Percentiles rank a stretch among this genome's conserved stretches.
Conservation (phyloP, 2,329 filamentous ascomycete species). For the Beauveria asiatica region DNA sequence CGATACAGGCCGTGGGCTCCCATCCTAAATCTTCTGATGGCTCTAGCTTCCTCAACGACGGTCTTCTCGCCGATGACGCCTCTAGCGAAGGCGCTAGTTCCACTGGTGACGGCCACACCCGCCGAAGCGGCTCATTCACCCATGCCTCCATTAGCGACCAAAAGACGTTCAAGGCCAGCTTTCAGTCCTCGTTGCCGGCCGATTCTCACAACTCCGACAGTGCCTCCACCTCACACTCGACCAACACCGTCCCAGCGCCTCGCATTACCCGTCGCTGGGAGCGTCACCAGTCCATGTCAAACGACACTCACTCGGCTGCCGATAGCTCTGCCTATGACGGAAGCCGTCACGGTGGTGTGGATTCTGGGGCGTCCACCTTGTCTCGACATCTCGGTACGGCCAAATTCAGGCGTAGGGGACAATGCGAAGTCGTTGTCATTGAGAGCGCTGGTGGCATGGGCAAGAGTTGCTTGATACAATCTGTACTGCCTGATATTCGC, state of each 20-base stretch:
- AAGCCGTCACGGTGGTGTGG: conserved; percentile 33
- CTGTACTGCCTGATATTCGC: conserved; percentile 51
- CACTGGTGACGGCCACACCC: conserved; percentile 37
- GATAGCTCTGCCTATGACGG: conserved; percentile 38
- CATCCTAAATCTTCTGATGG: conserved; percentile 42
- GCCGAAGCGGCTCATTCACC: conserved; percentile 41
- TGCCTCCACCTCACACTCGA: conserved; percentile 37
- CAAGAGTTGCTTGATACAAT: conserved; percentile 57
- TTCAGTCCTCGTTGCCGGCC: conserved; percentile 35
- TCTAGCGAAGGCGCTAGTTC: conserved; percentile 56
- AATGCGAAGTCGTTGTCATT: conserved; percentile 55
- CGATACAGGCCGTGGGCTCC: conserved; percentile 33
- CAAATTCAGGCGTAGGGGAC: conserved; percentile 53
- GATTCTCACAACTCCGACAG: conserved; percentile 36
- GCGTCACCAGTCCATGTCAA: conserved; percentile 41
- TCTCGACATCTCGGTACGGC: conserved; percentile 46
- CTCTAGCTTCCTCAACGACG: conserved; percentile 45
- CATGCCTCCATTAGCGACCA: conserved; percentile 35
- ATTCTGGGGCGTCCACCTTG: conserved; percentile 40
- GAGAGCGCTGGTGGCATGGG: conserved; percentile 56
- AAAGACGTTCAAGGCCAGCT: conserved; percentile 28
- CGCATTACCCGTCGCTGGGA: conserved; percentile 41
- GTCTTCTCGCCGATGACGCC: conserved; percentile 39
- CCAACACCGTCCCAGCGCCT: conserved; percentile 18
- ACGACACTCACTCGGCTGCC: conserved; percentile 37